Percentiles rank a stretch among this genome's conserved stretches.
Conservation (phyloP, 2,329 filamentous ascomycete genomes). For the Calonectria honghensis region DNA sequence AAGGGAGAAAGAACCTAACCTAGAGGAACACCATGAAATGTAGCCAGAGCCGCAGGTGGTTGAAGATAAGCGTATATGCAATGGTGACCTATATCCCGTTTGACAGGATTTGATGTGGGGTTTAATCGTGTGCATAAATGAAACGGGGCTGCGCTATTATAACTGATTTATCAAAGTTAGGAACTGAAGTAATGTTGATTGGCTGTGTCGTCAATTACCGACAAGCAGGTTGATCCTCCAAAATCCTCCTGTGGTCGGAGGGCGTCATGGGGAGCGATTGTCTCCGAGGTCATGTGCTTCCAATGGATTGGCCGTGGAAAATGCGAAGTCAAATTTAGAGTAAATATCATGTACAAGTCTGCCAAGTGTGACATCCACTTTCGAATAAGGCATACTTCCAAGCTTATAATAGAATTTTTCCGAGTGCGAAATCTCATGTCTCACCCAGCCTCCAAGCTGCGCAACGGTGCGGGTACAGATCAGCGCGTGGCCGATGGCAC, state of each 20-base stretch:
- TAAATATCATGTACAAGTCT: neutral
- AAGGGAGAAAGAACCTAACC: no score
- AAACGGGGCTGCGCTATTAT: neutral
- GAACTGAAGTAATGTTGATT: neutral
- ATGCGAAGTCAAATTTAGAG: neutral
- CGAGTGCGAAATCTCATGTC: neutral
- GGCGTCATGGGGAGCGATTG: neutral
- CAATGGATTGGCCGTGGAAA: neutral
- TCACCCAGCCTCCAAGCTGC: neutral
- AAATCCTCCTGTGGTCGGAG: neutral
- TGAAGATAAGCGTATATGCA: no score
- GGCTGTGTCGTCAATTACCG: fast-evolving
- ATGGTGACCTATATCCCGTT: no score
- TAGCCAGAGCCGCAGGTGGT: no score
- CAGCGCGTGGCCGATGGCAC: neutral
- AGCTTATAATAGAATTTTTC: slow-evolving; percentile 1
- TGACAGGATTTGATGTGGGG: no score
- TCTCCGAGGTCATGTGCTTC: neutral
- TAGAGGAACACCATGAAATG: no score
- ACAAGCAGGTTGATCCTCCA: neutral
- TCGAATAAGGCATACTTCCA: neutral
- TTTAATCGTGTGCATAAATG: no score
- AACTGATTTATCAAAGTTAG: neutral
- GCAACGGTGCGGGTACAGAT: neutral
- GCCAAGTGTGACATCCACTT: neutral